A percentile compares a stretch with the other conserved stretches of the same genome.
Evolutionary conservation across 2,329 filamentous ascomycete species (phyloP).

Genomic region (Botrytis porri): DNA sequence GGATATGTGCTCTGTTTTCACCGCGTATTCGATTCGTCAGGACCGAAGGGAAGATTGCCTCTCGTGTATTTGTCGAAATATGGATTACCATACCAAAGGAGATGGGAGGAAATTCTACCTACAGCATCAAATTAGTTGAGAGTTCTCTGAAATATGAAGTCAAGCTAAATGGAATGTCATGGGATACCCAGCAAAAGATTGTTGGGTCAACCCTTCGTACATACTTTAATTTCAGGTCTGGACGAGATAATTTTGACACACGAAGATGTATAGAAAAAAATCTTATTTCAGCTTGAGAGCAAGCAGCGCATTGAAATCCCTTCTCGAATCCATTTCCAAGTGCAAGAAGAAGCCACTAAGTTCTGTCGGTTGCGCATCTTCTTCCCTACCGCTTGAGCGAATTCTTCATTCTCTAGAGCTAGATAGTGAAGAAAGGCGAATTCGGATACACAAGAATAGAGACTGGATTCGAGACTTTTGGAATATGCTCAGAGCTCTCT

Average conservation of each 20-base stretch:
- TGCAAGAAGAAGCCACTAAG: background rate
- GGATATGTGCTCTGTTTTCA: accelerated
- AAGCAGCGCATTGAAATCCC: accelerated
- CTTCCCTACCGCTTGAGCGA: background rate
- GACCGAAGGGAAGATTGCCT: background rate
- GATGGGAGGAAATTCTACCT: background rate
- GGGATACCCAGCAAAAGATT: background rate
- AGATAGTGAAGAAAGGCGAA: background rate
- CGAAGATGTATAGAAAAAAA: background rate
- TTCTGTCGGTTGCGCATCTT: background rate
- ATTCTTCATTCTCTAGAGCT: background rate
- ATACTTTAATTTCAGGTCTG: too few species aligned
- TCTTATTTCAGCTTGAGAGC: background rate
- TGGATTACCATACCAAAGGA: accelerated
- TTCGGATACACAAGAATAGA: background rate
- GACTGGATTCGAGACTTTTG: accelerated
- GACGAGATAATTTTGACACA: background rate
- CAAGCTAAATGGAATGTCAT: background rate
- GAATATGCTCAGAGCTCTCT: background rate
- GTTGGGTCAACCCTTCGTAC: background rate
- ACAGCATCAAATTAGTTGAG: background rate
- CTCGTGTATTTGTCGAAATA: background rate
- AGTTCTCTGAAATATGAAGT: background rate
- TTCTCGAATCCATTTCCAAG: background rate
- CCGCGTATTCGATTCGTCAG: accelerated